Evolutionary conservation across 2,329 filamentous ascomycete species (phyloP).

Genomic region (Albifimbria verrucaria): DNA sequence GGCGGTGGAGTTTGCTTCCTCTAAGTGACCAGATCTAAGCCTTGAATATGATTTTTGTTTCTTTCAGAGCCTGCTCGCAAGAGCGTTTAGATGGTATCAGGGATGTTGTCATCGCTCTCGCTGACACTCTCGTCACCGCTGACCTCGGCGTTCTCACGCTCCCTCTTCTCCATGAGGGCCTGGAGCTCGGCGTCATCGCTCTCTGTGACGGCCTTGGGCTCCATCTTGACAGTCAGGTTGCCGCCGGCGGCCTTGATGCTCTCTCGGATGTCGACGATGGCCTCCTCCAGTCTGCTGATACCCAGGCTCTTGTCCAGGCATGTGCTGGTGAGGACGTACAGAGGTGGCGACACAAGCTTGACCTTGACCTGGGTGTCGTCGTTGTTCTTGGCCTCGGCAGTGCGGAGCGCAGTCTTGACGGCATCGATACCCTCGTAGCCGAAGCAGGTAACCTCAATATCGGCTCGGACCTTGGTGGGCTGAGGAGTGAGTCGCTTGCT

Average conservation of each 20-base stretch:
- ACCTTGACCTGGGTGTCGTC: slow-evolving; percentile 94
- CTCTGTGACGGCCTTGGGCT: slow-evolving; percentile 97
- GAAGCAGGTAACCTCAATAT: slow-evolving; percentile 94
- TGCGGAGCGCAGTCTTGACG: slow-evolving; percentile 87
- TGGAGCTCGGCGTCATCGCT: slow-evolving; percentile 96
- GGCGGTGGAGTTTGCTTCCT: background rate
- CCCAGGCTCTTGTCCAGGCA: slow-evolving; percentile 90
- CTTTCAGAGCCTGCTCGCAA: background rate
- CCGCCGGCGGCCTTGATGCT: slow-evolving; percentile 79
- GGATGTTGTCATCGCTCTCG: slow-evolving; percentile 83
- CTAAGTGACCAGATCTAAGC: background rate
- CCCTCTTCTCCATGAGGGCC: slow-evolving; percentile 98
- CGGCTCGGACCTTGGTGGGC: slow-evolving; percentile 97
- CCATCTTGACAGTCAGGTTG: slow-evolving; percentile 90
- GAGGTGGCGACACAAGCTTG: slow-evolving; percentile 92
- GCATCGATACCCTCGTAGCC: slow-evolving; percentile 98
- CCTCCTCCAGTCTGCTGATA: slow-evolving; percentile 80
- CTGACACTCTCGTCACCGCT: slow-evolving; percentile 96
- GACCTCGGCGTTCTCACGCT: slow-evolving; percentile 96
- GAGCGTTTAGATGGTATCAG: slow-evolving; percentile 34
- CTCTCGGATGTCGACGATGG: slow-evolving; percentile 80
- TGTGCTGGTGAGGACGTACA: slow-evolving; percentile 94
- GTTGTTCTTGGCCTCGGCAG: slow-evolving; percentile 90
- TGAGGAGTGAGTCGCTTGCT: slow-evolving; percentile 95
- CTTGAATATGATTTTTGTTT: background rate